These are phyloP conservation scores for Phylloporus rhodoxanthus DNA, from an alignment of 768 basidiomycete genomes.

Conservation along the genomic window DNA sequence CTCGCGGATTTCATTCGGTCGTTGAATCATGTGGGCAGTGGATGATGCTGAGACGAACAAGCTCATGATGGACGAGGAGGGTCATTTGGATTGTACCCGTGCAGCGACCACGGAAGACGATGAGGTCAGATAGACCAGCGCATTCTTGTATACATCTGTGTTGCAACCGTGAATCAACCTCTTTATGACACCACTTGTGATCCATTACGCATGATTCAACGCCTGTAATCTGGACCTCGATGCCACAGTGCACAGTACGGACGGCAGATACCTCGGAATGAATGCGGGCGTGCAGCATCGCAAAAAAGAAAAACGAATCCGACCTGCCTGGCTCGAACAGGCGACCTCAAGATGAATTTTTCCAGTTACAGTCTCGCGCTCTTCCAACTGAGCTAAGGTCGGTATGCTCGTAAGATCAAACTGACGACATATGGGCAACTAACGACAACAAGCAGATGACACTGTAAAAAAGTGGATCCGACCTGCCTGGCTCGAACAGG, in stretches of 20 bases:
- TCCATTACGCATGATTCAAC: too few species aligned
- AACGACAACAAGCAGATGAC: too few species aligned
- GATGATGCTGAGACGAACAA: neutral
- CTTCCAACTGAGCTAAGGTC: constrained; percentile 43
- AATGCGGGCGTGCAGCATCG: too few species aligned
- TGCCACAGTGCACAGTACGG: too few species aligned
- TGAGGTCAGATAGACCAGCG: neutral
- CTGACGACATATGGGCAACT: neutral
- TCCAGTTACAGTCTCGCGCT: constrained; percentile 43
- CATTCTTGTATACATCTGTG: neutral
- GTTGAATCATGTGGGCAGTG: neutral
- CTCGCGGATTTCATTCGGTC: neutral
- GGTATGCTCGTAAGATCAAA: neutral
- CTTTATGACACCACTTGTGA: too few species aligned
- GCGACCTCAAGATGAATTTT: constrained; percentile 38
- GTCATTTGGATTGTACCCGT: neutral
- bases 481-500: constrained; percentile 41
- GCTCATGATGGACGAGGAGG: neutral
- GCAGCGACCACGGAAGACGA: neutral
- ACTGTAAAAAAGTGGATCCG: constrained; percentile 16
- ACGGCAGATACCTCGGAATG: too few species aligned
- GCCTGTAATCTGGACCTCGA: too few species aligned
- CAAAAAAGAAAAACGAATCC: constrained; percentile 14
- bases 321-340: constrained; percentile 41
- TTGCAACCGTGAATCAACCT: too few species aligned